Conservation (phyloP, 139 green algal genomes). For the Spirogloea muscicola region DNA sequence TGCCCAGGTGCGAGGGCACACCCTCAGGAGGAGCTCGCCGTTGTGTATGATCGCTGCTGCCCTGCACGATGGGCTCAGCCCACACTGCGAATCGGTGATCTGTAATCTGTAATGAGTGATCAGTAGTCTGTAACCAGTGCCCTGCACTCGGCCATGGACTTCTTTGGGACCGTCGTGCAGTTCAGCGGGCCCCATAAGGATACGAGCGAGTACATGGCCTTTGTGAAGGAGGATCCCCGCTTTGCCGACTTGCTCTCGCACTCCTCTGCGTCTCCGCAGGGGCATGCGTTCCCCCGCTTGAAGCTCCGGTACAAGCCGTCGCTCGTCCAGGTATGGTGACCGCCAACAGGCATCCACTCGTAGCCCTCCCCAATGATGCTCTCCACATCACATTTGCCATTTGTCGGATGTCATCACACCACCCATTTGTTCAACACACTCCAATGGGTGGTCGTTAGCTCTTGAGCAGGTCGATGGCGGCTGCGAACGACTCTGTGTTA, state of each 20-base stretch:
- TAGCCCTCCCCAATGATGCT: conserved; percentile 1
- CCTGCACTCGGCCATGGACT: too few species aligned
- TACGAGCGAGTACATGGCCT: conserved; percentile 35
- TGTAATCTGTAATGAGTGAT: too few species aligned
- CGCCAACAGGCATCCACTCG: not conserved
- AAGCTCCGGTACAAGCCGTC: conserved; percentile 39
- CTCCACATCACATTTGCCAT: not conserved
- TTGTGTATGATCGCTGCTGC: too few species aligned
- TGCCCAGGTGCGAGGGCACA: conserved; percentile 81
- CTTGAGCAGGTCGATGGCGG: not conserved
- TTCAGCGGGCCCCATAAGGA: conserved; percentile 27
- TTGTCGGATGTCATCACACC: not conserved
- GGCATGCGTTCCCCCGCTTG: conserved; percentile 42
- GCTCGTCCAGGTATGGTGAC: conserved; percentile 27
- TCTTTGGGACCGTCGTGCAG: conserved; percentile 10
- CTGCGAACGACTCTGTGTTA: too few species aligned
- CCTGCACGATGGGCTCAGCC: too few species aligned
- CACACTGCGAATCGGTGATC: too few species aligned
- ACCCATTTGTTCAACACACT: not conserved
- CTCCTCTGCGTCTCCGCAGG: conserved; percentile 6
- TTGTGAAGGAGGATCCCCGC: conserved; percentile 47
- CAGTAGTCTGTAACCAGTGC: too few species aligned
- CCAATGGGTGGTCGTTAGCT: not conserved
- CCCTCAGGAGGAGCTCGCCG: too few species aligned
- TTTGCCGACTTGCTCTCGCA: conserved; percentile 55